Conservation (phyloP, 495 filamentous ascomycete genomes). For the Trichoderma orchidacearum region DNA sequence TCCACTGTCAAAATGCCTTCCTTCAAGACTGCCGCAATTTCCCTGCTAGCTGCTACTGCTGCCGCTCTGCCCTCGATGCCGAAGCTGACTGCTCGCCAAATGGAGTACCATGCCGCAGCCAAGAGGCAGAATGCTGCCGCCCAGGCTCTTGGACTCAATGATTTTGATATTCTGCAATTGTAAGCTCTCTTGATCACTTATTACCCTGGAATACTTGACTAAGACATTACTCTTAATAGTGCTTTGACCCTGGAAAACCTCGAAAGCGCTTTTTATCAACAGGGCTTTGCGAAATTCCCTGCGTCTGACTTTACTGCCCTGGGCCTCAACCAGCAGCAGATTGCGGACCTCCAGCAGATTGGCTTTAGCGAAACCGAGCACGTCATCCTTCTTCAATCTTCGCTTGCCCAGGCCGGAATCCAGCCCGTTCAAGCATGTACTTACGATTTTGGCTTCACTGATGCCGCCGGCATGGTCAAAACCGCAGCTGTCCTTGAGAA, state of each 20-base stretch:
- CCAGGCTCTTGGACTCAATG: slow-evolving; percentile 36
- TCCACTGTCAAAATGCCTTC: slow-evolving; percentile 32
- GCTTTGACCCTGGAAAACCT: slow-evolving; percentile 54
- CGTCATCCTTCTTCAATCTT: slow-evolving; percentile 39
- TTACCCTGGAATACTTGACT: not conserved
- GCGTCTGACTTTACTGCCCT: slow-evolving; percentile 23
- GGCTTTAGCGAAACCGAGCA: slow-evolving; percentile 40
- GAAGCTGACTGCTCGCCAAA: slow-evolving; percentile 25
- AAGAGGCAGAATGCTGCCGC: slow-evolving; percentile 41
- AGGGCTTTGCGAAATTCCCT: slow-evolving; percentile 47
- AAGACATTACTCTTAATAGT: slow-evolving; percentile 20
- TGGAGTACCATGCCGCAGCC: slow-evolving; percentile 26
- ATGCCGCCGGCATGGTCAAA: slow-evolving; percentile 43
- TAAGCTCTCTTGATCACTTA: slow-evolving; percentile 19
- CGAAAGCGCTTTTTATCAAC: slow-evolving; percentile 46
- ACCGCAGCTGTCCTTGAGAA: slow-evolving; percentile 48
- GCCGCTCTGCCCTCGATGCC: slow-evolving; percentile 30
- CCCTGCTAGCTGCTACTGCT: slow-evolving; percentile 24
- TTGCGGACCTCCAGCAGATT: slow-evolving; percentile 24
- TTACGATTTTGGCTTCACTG: slow-evolving; percentile 50
- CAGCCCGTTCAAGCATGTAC: slow-evolving; percentile 44
- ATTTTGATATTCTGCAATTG: slow-evolving; percentile 62
- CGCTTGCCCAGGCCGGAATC: slow-evolving; percentile 39
- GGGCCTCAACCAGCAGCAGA: slow-evolving; percentile 17
- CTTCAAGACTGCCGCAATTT: slow-evolving; percentile 22